A percentile compares a stretch with the other conserved stretches of the same genome.
phyloP scores from a whole-genome alignment of 148 eudicot species.

The Silene conica region DNA sequence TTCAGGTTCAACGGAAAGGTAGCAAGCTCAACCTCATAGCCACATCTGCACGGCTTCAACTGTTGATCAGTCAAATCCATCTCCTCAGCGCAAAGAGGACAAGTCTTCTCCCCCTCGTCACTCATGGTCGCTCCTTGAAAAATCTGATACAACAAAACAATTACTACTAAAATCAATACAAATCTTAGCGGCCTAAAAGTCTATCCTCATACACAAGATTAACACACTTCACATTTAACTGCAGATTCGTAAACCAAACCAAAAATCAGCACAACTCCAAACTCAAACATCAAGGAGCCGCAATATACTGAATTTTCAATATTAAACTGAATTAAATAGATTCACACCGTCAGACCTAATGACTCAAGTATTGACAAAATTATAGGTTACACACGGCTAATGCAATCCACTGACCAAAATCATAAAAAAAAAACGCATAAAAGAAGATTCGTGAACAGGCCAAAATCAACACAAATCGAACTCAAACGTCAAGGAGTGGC shows the following conservation, averaged over 20 bases:
- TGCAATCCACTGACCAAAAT: no score
- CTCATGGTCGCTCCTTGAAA: slow-evolving; percentile 58
- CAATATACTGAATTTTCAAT: not conserved
- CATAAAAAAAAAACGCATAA: no score
- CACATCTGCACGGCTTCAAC: slow-evolving; percentile 96
- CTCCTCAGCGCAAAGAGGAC: slow-evolving; percentile 98
- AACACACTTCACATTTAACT: not conserved
- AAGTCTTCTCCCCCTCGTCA: slow-evolving; percentile 81
- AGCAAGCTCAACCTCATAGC: slow-evolving; percentile 61
- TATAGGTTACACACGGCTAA: no score
- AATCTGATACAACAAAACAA: slow-evolving; percentile 13
- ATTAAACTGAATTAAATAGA: no score
- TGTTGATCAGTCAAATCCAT: slow-evolving; percentile 99
- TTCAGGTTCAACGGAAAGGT: not conserved
- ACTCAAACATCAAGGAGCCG: not conserved
- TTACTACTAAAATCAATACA: not conserved
- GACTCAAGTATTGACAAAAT: not conserved
- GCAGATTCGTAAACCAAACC: not conserved
- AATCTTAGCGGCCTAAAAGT: not conserved
- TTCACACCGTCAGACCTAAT: not conserved
- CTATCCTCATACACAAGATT: not conserved
- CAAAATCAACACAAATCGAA: not conserved
- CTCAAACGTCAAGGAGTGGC: no score
- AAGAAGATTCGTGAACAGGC: not conserved
- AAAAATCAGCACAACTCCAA: not conserved